Percentiles rank a stretch among this genome's conserved stretches.
These are phyloP conservation scores for Chytriomyces sp. DNA, from an alignment of 192 early-diverging fungal genomes.

Conservation along the genomic window DNA sequence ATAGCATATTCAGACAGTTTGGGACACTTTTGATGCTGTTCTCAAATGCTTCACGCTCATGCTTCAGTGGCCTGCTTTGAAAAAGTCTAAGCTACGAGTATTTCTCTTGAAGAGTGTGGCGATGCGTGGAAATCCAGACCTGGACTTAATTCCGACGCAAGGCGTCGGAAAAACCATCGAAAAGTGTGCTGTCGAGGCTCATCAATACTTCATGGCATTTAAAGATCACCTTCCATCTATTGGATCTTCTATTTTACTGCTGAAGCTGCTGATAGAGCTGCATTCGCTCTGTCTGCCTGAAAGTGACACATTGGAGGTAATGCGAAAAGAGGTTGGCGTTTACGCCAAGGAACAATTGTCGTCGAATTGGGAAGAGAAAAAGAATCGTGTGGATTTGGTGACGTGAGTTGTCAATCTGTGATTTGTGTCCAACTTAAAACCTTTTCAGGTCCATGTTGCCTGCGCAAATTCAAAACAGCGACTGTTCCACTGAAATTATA, in stretches of 20 bases:
- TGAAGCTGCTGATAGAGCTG: constrained; percentile 12
- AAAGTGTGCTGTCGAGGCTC: constrained; percentile 3
- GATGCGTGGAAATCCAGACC: constrained; percentile 15
- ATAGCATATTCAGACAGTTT: constrained; percentile 3
- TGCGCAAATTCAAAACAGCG: constrained; percentile 6
- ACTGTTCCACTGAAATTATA: not conserved
- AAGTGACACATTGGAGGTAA: not conserved
- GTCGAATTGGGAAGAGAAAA: constrained; percentile 1
- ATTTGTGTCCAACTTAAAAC: not conserved
- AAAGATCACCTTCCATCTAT: constrained; percentile 21
- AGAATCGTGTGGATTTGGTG: not conserved
- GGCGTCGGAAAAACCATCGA: not conserved
- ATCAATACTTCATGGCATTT: constrained; percentile 27
- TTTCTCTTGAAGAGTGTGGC: constrained; percentile 13
- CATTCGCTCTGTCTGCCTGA: not conserved
- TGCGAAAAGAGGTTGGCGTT: not conserved
- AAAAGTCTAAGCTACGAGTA: not conserved
- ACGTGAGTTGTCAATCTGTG: not conserved
- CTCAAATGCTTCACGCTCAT: constrained; percentile 14
- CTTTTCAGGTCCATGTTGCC: not conserved
- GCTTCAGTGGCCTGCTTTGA: constrained; percentile 13
- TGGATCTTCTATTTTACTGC: not conserved
- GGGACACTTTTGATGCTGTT: not conserved
- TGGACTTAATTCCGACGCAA: constrained; percentile 3
- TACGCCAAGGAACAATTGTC: constrained; percentile 5